Evolutionary conservation across 208 protist species (phyloP).

Genomic region (Acanthamoeba healyi): DNA sequence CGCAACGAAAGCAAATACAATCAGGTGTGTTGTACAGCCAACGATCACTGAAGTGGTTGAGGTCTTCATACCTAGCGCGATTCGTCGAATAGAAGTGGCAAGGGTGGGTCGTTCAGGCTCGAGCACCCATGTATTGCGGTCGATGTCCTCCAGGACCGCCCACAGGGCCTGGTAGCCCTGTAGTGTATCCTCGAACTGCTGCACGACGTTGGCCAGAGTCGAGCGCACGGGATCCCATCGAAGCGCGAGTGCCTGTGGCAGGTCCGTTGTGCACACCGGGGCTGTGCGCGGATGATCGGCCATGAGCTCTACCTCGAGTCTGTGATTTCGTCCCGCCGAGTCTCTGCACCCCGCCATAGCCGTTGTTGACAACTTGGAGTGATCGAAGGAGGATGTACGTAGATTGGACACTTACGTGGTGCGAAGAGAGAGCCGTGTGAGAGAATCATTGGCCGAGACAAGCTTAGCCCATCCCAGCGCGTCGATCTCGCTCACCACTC

Average conservation of each 20-base stretch:
- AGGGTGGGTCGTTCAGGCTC: not conserved
- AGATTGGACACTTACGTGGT: not conserved
- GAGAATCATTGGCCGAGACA: not conserved
- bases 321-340: not conserved
- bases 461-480: not conserved
- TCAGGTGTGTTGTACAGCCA: too few relatives aligned
- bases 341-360: not conserved
- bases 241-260: conserved; percentile 2
- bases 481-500: conserved; percentile 5
- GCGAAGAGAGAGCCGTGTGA: not conserved
- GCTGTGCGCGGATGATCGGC: not conserved
- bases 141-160: not conserved
- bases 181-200: not conserved
- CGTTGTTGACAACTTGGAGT: not conserved
- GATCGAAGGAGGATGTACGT: not conserved
- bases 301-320: not conserved
- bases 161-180: not conserved
- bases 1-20: not conserved
- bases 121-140: conserved; percentile 5
- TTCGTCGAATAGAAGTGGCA: not conserved
- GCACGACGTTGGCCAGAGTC: not conserved
- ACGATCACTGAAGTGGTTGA: too few relatives aligned
- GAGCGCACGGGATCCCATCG: not conserved
- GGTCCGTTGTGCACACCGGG: not conserved
- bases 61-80: not conserved